Percentiles rank a stretch among this genome's conserved stretches.
These are phyloP conservation scores for Candida vartiovaarae DNA, from an alignment of 805 yeast species.

Conservation along the genomic window DNA sequence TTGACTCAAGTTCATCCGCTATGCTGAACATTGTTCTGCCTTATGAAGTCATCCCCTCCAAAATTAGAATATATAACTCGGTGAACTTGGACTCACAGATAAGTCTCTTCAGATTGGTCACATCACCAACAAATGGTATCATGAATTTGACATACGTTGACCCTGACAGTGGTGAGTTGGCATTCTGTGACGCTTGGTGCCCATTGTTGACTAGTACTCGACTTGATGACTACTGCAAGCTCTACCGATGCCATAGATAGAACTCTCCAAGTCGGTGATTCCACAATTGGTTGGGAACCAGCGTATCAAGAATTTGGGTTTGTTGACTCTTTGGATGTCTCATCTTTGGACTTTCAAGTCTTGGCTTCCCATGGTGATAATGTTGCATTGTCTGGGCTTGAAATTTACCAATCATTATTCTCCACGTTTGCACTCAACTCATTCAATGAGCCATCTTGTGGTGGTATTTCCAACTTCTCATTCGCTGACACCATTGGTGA, in stretches of 20 bases:
- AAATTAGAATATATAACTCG: conserved; percentile 66
- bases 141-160: conserved; percentile 87
- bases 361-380: conserved; percentile 60
- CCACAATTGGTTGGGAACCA: conserved; percentile 29
- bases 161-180: conserved; percentile 51
- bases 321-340: conserved; percentile 56
- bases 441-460: conserved; percentile 63
- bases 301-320: conserved; percentile 79
- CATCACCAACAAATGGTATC: conserved; percentile 78
- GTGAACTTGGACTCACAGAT: conserved; percentile 36
- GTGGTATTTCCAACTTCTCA: conserved; percentile 15
- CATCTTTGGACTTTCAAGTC: conserved; percentile 55
- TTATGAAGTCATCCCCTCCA: conserved; percentile 53
- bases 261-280: conserved; percentile 23
- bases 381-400: conserved; percentile 68
- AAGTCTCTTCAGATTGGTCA: conserved; percentile 61
- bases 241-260: conserved; percentile 5
- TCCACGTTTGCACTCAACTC: conserved; percentile 69
- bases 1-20: conserved; percentile 43
- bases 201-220: conserved; percentile 47
- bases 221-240: conserved; percentile 21
- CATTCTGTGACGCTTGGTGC: conserved; percentile 83
- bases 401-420: conserved; percentile 51
- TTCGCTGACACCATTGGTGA: conserved; percentile 23
- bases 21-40: conserved; percentile 61